A percentile compares a stretch with the other conserved stretches of the same genome.
These are phyloP conservation scores for Eucommia ulmoides DNA, from an alignment of 257 asterid species.

Conservation along the genomic window DNA sequence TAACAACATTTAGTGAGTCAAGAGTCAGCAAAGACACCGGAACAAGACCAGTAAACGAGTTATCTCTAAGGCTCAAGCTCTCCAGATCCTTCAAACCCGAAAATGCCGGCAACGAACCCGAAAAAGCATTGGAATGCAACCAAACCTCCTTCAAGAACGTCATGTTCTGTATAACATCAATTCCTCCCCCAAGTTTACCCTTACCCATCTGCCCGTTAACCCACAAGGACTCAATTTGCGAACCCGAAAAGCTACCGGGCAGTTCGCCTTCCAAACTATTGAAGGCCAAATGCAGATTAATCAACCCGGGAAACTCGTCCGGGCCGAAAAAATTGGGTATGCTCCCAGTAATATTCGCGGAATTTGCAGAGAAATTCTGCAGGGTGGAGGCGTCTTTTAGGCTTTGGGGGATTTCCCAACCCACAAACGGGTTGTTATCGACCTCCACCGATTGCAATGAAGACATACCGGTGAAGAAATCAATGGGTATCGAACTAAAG, in stretches of 20 bases:
- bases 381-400: slow-evolving; percentile 55
- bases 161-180: slow-evolving; percentile 67
- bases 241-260: slow-evolving; percentile 49
- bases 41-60: slow-evolving; percentile 62
- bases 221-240: slow-evolving; percentile 70
- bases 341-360: slow-evolving; percentile 54
- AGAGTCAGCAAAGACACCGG: slow-evolving; percentile 54
- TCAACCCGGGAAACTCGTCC: slow-evolving; percentile 63
- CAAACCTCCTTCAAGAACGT: slow-evolving; percentile 74
- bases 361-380: slow-evolving; percentile 66
- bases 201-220: slow-evolving; percentile 80
- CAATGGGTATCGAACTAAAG: slow-evolving; percentile 54
- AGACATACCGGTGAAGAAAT: slow-evolving; percentile 72
- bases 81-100: slow-evolving; percentile 45
- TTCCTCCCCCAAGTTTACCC: slow-evolving; percentile 55
- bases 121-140: slow-evolving; percentile 65
- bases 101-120: slow-evolving; percentile 70
- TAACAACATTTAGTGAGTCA: slow-evolving; percentile 51
- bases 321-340: slow-evolving; percentile 57
- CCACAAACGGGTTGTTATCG: slow-evolving; percentile 55
- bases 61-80: slow-evolving; percentile 64
- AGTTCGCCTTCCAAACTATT: slow-evolving; percentile 65
- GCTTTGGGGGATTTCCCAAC: slow-evolving; percentile 60
- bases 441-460: slow-evolving; percentile 61
- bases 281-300: slow-evolving; percentile 68